Percentiles rank a stretch among this genome's conserved stretches.
phyloP scores from a whole-genome alignment of 805 yeast species.

The Metschnikowia lochheadii region DNA sequence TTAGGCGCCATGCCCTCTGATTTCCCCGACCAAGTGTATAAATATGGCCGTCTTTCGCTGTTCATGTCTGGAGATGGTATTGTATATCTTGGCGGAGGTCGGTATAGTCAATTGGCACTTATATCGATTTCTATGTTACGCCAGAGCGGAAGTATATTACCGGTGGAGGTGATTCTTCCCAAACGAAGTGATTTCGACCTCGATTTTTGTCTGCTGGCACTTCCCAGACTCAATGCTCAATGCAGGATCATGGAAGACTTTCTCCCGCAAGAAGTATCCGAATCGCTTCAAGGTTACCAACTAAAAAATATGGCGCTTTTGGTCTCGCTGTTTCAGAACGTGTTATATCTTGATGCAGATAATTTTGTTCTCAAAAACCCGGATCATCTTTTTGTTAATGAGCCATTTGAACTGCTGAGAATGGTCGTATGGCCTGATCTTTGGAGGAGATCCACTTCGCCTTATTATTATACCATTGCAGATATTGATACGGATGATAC shows the following conservation, averaged over 20 bases:
- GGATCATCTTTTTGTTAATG: constrained; percentile 31
- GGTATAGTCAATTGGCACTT: constrained; percentile 32
- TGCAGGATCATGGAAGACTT: constrained; percentile 47
- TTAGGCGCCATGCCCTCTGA: constrained; percentile 20
- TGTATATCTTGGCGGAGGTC: constrained; percentile 37
- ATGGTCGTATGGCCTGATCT: constrained; percentile 40
- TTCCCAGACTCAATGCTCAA: constrained; percentile 31
- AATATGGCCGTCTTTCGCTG: constrained; percentile 14
- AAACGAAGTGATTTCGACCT: constrained; percentile 28
- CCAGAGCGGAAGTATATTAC: constrained; percentile 30
- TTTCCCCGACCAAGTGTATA: constrained; percentile 21
- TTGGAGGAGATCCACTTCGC: constrained; percentile 40
- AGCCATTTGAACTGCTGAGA: constrained; percentile 27
- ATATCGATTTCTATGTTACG: constrained; percentile 32
- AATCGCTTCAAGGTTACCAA: constrained; percentile 28
- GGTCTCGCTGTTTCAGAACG: constrained; percentile 33
- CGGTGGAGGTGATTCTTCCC: constrained; percentile 38
- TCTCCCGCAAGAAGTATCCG: constrained; percentile 21
- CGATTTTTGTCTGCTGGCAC: constrained; percentile 29
- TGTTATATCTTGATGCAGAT: constrained; percentile 39
- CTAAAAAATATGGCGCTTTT: constrained; percentile 35
- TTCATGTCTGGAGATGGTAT: constrained; percentile 39
- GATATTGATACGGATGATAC: constrained; percentile 22
- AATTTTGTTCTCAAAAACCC: constrained; percentile 35
- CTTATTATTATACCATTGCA: constrained; percentile 33